phyloP scores from a whole-genome alignment of 345 rosid genomes.

The Sisymbrium irio region DNA sequence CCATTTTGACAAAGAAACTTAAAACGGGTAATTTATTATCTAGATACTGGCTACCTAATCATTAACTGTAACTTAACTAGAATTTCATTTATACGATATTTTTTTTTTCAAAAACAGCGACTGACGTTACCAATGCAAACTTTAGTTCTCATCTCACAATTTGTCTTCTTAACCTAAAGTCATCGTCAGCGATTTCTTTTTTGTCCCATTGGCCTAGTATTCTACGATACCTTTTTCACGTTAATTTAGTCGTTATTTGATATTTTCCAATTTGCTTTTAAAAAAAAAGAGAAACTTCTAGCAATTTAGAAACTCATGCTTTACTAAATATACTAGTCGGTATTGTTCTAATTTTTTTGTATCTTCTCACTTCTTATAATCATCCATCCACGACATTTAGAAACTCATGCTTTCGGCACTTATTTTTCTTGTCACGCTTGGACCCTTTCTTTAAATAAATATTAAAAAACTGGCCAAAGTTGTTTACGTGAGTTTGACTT shows the following conservation, averaged over 20 bases:
- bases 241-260: not conserved
- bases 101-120: not conserved
- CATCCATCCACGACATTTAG: not conserved
- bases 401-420: not conserved
- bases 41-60: too few species aligned
- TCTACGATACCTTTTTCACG: slow-evolving; percentile 13
- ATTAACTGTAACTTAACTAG: too few species aligned
- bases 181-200: slow-evolving; percentile 4
- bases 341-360: not conserved
- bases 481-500: not conserved
- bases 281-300: too few species aligned
- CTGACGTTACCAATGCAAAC: too few species aligned
- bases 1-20: too few species aligned
- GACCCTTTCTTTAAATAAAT: not conserved
- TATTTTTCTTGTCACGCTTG: not conserved
- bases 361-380: not conserved
- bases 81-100: not conserved
- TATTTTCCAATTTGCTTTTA: not conserved
- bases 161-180: not conserved
- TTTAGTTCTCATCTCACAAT: not conserved
- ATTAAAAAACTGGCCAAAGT: not conserved
- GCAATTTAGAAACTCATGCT: too few species aligned
- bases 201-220: not conserved
- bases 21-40: too few species aligned
- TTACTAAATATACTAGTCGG: not conserved